Evolutionary conservation across 2,329 filamentous ascomycete genomes (phyloP).

Genomic region (Xylaria sp.): DNA sequence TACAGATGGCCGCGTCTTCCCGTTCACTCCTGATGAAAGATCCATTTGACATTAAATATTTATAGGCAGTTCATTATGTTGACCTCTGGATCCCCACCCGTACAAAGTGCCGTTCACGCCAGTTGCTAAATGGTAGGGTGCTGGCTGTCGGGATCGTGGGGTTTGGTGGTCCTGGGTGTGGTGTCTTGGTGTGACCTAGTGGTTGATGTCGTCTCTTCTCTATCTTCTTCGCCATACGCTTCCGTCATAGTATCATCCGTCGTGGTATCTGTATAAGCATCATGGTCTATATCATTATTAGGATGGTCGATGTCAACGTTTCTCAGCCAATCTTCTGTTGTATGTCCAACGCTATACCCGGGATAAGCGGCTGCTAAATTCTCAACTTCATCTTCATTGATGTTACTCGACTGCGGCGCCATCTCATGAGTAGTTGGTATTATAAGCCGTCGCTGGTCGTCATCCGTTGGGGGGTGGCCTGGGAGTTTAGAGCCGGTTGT

Average conservation of each 20-base stretch:
- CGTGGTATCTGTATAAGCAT: slow-evolving; percentile 24
- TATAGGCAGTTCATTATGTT: slow-evolving; percentile 16
- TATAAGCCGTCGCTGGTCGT: slow-evolving; percentile 6
- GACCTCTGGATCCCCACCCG: background rate
- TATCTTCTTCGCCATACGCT: slow-evolving; percentile 17
- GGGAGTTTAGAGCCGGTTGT: background rate
- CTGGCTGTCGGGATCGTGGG: slow-evolving; percentile 1
- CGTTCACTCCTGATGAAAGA: background rate
- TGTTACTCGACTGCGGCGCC: slow-evolving; percentile 1
- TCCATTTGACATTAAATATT: slow-evolving; percentile 13
- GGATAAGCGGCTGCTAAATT: background rate
- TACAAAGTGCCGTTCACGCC: background rate
- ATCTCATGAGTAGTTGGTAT: slow-evolving; percentile 7
- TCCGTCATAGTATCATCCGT: slow-evolving; percentile 33
- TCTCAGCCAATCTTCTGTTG: slow-evolving; percentile 36
- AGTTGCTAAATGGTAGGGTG: slow-evolving; percentile 2
- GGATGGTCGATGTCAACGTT: slow-evolving; percentile 32
- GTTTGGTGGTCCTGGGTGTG: background rate
- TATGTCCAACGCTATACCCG: slow-evolving; percentile 16
- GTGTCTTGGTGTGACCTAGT: background rate
- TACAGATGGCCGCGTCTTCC: background rate
- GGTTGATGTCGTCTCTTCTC: background rate
- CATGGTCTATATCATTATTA: slow-evolving; percentile 24
- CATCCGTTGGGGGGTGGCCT: slow-evolving; percentile 15
- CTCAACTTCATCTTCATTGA: slow-evolving; percentile 6